A percentile compares a stretch with the other conserved stretches of the same genome.
These are phyloP conservation scores for Clarkia xantiana DNA, from an alignment of 345 rosid genomes.

Conservation along the genomic window DNA sequence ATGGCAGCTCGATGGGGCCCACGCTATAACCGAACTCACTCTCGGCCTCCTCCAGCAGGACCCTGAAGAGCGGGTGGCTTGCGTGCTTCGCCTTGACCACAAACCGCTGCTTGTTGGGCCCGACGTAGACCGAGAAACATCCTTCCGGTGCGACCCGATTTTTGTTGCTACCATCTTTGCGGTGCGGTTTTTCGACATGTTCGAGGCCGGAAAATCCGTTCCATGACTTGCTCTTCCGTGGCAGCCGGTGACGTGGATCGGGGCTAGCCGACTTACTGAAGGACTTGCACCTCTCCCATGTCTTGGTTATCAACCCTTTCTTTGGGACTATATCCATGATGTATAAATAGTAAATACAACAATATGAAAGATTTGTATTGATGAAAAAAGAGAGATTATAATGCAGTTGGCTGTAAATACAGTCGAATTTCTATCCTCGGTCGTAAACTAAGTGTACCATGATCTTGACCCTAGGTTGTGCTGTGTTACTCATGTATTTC, in stretches of 20 bases:
- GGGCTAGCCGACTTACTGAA: constrained; percentile 9
- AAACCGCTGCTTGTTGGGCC: constrained; percentile 41
- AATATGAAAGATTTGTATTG: background rate
- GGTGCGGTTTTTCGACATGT: background rate
- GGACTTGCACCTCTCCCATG: constrained; percentile 52
- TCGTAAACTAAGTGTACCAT: no score
- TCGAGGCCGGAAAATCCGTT: constrained; percentile 1
- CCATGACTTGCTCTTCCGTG: constrained; percentile 47
- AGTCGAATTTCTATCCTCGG: no score
- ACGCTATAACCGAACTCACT: constrained; percentile 40
- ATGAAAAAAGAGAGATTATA: no score
- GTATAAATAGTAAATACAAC: background rate
- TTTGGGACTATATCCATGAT: constrained; percentile 30
- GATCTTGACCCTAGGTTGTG: no score
- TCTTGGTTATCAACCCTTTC: constrained; percentile 30
- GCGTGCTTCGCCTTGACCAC: constrained; percentile 37
- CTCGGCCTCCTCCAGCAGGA: constrained; percentile 57
- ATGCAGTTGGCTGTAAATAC: no score
- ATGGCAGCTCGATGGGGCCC: constrained; percentile 55
- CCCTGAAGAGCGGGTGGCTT: constrained; percentile 47
- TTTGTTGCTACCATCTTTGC: constrained; percentile 3
- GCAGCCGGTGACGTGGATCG: background rate
- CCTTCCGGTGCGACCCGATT: constrained; percentile 33
- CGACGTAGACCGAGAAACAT: constrained; percentile 58
- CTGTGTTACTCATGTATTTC: no score